phyloP scores from a whole-genome alignment of 1,284 basidiomycete genomes.

The Acaromyces ingoldii region DNA sequence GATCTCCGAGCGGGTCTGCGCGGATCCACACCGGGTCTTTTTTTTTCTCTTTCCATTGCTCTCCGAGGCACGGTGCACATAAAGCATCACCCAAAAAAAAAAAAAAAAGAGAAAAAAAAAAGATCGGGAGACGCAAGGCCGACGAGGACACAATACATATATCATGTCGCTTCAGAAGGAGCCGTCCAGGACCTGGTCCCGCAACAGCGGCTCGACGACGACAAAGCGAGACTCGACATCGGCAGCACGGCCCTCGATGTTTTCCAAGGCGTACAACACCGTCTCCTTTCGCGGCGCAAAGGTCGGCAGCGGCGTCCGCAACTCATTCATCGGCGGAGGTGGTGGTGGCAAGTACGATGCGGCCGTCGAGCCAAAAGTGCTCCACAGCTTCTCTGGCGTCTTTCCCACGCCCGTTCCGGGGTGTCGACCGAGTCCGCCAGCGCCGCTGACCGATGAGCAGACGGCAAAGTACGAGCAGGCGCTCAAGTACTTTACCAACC shows the following conservation, averaged over 20 bases:
- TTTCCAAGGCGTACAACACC: background rate
- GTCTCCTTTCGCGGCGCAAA: background rate
- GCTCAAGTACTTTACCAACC: conserved; percentile 29
- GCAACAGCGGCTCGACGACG: no score
- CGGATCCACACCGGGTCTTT: no score
- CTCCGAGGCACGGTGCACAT: no score
- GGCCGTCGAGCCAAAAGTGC: background rate
- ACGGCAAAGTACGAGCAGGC: conserved; percentile 30
- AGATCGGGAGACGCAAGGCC: no score
- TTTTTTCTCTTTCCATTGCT: no score
- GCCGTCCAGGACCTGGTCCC: no score
- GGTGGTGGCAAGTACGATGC: background rate
- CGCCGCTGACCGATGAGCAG: conserved; percentile 28
- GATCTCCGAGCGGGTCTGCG: no score
- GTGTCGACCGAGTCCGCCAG: conserved; percentile 21
- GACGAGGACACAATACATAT: no score
- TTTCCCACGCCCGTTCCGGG: conserved; percentile 30
- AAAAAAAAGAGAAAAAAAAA: no score
- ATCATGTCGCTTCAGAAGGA: no score
- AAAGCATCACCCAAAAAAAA: no score
- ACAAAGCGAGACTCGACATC: no score
- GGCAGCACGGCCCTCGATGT: background rate
- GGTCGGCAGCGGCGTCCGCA: background rate
- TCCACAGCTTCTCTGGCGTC: conserved; percentile 22
- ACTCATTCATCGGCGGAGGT: background rate